Conservation (phyloP, 2,329 filamentous ascomycete genomes). For the Xylariales sp. region DNA sequence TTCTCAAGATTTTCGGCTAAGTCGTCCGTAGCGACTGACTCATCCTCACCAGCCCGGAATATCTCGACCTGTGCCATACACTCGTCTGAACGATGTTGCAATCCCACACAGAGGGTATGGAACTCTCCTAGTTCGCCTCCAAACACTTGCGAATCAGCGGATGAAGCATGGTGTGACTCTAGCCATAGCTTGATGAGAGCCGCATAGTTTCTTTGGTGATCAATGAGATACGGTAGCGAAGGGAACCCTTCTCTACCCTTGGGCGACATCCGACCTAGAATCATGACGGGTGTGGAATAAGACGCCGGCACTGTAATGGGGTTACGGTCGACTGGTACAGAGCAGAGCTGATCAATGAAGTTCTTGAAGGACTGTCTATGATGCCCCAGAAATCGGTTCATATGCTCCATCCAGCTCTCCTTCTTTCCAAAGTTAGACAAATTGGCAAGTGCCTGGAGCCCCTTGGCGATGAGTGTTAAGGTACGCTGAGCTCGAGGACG, state of each 20-base stretch:
- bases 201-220: constrained; percentile 86
- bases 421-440: constrained; percentile 92
- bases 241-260: constrained; percentile 92
- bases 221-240: constrained; percentile 90
- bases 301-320: constrained; percentile 77
- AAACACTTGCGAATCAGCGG: constrained; percentile 53
- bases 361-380: constrained; percentile 85
- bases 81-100: constrained; percentile 64
- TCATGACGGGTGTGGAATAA: constrained; percentile 93
- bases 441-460: constrained; percentile 89
- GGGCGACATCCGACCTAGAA: constrained; percentile 82
- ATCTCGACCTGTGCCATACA: constrained; percentile 64
- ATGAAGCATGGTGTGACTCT: constrained; percentile 60
- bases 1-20: constrained; percentile 63
- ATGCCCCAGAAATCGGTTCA: constrained; percentile 86
- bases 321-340: constrained; percentile 78
- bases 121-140: constrained; percentile 67
- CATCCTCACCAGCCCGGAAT: constrained; percentile 55
- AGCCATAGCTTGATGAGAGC: constrained; percentile 85
- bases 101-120: constrained; percentile 60
- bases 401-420: constrained; percentile 98
- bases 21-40: constrained; percentile 50
- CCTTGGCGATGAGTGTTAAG: constrained; percentile 91
- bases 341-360: constrained; percentile 88
- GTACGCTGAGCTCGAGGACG: constrained; percentile 85